These are phyloP conservation scores for Fraxinus floribunda DNA, from an alignment of 305 asterid genomes.

Conservation along the genomic window DNA sequence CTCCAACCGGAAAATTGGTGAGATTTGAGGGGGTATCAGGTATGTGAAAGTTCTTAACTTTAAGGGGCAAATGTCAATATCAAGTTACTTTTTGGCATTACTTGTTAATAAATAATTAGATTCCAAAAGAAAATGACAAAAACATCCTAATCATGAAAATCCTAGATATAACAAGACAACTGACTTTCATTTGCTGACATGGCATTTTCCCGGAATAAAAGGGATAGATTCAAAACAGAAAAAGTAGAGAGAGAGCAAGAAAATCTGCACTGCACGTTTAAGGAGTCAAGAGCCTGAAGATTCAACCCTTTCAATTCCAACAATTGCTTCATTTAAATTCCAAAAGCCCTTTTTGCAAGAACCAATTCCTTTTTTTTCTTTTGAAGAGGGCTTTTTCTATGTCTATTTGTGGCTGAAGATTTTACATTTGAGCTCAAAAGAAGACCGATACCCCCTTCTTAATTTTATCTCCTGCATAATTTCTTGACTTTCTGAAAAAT, in stretches of 20 bases:
- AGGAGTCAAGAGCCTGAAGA: conserved; percentile 36
- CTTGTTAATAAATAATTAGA: conserved; percentile 30
- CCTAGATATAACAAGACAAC: conserved; percentile 27
- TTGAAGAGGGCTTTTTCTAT: conserved; percentile 11
- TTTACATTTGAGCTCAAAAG: conserved; percentile 26
- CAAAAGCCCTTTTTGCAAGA: conserved; percentile 40
- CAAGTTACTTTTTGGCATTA: conserved; percentile 40
- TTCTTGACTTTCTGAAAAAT: conserved; percentile 10
- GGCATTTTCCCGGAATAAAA: conserved; percentile 43
- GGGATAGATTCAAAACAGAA: conserved; percentile 30
- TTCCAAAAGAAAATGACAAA: conserved; percentile 37
- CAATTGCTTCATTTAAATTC: conserved; percentile 26
- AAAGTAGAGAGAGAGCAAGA: conserved; percentile 26
- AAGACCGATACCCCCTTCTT: neutral
- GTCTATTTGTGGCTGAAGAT: conserved; percentile 26
- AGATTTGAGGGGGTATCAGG: neutral
- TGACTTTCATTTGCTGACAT: conserved; percentile 56
- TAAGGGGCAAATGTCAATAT: neutral
- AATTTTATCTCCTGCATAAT: neutral
- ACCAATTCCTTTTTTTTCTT: conserved; percentile 1
- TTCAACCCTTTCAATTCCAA: conserved; percentile 43
- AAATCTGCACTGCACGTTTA: conserved; percentile 41
- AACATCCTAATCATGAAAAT: conserved; percentile 51
- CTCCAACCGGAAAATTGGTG: neutral
- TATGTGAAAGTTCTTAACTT: neutral